These are phyloP conservation scores for Euphrasia confusa DNA, from an alignment of 257 asterid species.

Conservation along the genomic window DNA sequence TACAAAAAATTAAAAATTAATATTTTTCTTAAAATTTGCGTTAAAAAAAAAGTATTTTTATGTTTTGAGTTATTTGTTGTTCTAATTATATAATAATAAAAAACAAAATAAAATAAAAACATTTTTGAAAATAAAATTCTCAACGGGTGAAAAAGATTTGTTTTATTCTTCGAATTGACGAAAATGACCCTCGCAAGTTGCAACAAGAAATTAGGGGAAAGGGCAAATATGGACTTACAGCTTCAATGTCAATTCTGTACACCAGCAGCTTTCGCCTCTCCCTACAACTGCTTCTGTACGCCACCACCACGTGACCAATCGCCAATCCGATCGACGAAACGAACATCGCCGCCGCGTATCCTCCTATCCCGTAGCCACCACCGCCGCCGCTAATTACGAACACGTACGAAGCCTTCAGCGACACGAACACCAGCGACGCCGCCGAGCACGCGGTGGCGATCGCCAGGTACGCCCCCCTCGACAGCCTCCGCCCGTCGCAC, in stretches of 20 bases:
- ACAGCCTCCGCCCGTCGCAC: conserved; percentile 65
- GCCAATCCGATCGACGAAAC: conserved; percentile 60
- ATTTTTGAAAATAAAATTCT: no score
- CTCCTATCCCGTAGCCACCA: conserved; percentile 14
- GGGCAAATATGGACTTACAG: conserved; percentile 50
- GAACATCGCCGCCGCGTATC: conserved; percentile 43
- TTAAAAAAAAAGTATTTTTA: no score
- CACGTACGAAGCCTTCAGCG: conserved; percentile 65
- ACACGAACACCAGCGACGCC: conserved; percentile 76
- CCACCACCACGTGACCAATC: conserved; percentile 73
- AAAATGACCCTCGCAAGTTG: neutral
- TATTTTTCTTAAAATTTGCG: no score
- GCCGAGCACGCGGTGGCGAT: conserved; percentile 70
- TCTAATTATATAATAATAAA: no score
- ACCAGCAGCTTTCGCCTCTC: conserved; percentile 87
- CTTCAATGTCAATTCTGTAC: conserved; percentile 87
- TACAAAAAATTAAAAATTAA: no score
- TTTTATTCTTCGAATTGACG: no score
- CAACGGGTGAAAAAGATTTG: no score
- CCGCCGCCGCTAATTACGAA: conserved; percentile 30
- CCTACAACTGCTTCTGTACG: conserved; percentile 77
- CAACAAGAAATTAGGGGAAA: neutral
- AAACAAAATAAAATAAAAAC: no score
- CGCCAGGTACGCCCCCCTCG: conserved; percentile 70
- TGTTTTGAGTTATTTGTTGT: no score